phyloP scores from a whole-genome alignment of 257 asterid genomes.

The Solanum pimpinellifolium region DNA sequence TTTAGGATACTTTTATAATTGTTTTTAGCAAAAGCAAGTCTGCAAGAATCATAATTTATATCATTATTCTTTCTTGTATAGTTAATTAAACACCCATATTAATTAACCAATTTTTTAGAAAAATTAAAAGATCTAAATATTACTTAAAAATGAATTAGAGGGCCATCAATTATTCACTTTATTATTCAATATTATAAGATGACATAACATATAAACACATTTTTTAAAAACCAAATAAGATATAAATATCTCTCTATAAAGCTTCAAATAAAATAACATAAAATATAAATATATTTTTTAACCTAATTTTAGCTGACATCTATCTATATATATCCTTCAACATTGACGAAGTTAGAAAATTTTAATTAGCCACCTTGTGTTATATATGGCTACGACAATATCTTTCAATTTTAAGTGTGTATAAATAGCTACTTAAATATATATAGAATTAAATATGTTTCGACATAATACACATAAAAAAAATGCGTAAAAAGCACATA shows the following conservation, averaged over 20 bases:
- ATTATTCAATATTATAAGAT: neutral
- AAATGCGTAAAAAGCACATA: fast-evolving
- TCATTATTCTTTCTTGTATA: neutral
- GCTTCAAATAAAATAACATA: no score
- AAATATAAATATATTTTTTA: no score
- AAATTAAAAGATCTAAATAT: neutral
- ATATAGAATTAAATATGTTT: no score
- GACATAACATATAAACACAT: no score
- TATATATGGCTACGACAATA: neutral
- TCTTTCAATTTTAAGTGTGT: fast-evolving
- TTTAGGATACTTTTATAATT: no score
- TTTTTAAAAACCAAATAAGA: fast-evolving
- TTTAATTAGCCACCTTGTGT: neutral
- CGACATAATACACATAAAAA: no score
- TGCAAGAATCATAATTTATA: no score
- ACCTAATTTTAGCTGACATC: no score
- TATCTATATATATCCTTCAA: no score
- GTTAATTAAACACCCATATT: neutral
- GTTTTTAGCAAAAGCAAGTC: no score
- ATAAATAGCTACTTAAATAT: no score
- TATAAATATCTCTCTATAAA: no score
- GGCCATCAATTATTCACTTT: neutral
- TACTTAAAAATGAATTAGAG: neutral
- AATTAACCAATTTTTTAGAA: neutral
- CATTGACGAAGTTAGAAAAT: neutral